These are phyloP conservation scores for Paecilomyces variotii DNA, from an alignment of 2,329 filamentous ascomycete genomes.

Conservation along the genomic window DNA sequence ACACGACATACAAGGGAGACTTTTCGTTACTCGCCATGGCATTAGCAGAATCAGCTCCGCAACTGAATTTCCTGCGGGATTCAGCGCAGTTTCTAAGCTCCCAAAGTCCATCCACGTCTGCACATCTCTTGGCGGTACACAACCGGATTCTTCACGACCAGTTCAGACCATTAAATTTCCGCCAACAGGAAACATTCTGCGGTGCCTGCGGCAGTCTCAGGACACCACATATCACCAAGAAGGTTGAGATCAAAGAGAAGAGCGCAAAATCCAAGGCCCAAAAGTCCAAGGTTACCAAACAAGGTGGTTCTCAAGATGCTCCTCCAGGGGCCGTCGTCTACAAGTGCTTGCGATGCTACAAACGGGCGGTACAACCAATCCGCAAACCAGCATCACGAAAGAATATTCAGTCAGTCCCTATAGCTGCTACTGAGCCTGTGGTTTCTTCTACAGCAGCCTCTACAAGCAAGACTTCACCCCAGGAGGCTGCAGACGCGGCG, in stretches of 20 bases:
- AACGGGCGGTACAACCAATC: slow-evolving; percentile 21
- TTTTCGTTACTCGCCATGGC: slow-evolving; percentile 10
- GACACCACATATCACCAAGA: slow-evolving; percentile 21
- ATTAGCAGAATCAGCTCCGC: slow-evolving; percentile 12
- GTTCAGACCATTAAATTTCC: slow-evolving; percentile 22
- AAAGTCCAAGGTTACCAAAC: slow-evolving; percentile 5
- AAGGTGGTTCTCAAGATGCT: slow-evolving; percentile 6
- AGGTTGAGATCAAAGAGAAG: slow-evolving; percentile 16
- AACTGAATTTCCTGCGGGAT: slow-evolving; percentile 29
- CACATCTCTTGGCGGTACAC: slow-evolving; percentile 31
- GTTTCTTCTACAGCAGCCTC: slow-evolving; percentile 5
- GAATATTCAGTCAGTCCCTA: slow-evolving; percentile 4
- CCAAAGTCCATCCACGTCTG: slow-evolving; percentile 32
- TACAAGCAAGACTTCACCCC: slow-evolving; percentile 4
- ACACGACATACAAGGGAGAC: not conserved
- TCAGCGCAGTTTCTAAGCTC: slow-evolving; percentile 25
- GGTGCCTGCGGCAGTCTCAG: slow-evolving; percentile 33
- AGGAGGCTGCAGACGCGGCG: slow-evolving; percentile 4
- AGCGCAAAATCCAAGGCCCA: slow-evolving; percentile 7
- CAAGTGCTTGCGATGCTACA: slow-evolving; percentile 30
- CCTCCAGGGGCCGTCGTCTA: slow-evolving; percentile 19
- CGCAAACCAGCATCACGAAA: slow-evolving; percentile 10
- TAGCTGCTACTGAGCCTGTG: slow-evolving; percentile 4
- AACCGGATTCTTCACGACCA: slow-evolving; percentile 28
- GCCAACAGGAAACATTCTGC: slow-evolving; percentile 28